Evolutionary conservation across 768 basidiomycete genomes (phyloP).

Genomic region (Baorangia bicolor): DNA sequence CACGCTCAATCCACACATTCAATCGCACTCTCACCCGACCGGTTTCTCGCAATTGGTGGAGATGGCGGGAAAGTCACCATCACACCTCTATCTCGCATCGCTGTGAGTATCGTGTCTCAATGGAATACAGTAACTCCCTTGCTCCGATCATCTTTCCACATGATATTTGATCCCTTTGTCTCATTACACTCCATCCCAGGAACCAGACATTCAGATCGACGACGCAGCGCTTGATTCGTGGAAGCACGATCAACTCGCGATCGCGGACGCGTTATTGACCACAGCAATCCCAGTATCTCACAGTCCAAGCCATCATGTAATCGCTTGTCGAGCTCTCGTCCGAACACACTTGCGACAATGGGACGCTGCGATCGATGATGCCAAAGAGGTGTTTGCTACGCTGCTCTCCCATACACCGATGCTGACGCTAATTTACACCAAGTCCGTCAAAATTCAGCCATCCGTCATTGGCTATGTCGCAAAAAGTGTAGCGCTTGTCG

Average conservation of each 20-base stretch:
- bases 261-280: neutral
- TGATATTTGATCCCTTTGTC: too few relatives aligned
- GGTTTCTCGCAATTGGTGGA: neutral
- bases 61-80: neutral
- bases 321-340: constrained; percentile 7
- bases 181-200: neutral
- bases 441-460: constrained; percentile 2
- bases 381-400: neutral
- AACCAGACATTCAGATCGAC: neutral
- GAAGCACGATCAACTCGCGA: neutral
- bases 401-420: neutral
- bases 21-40: neutral
- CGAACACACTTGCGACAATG: neutral
- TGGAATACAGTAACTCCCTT: neutral
- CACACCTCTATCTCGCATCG: neutral
- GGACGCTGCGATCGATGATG: constrained; percentile 2
- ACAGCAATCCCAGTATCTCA: neutral
- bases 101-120: neutral
- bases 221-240: neutral
- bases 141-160: neutral
- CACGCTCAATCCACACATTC: neutral
- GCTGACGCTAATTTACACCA: neutral
- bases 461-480: constrained; percentile 7
- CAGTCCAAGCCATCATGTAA: neutral
- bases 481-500: neutral